A percentile compares a stretch with the other conserved stretches of the same genome.
These are phyloP conservation scores for Trypanosoma caninum DNA, from an alignment of 208 protist genomes.

Conservation along the genomic window DNA sequence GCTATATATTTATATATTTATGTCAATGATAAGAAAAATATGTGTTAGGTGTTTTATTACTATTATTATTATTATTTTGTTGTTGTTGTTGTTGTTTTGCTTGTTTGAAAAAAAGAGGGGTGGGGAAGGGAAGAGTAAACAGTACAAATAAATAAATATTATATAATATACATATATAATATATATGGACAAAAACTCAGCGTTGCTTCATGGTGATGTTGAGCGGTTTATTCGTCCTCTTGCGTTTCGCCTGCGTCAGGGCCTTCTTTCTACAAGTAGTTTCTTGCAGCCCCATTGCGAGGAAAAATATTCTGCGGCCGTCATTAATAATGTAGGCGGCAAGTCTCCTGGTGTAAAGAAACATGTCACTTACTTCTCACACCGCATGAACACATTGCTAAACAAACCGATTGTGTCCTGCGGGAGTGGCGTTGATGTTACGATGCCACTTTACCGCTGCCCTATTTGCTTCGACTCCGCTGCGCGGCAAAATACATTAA, in stretches of 20 bases:
- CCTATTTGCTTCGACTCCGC: slow-evolving; percentile 14
- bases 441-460: slow-evolving; percentile 25
- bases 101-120: not conserved
- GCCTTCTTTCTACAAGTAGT: not conserved
- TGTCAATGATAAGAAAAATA: no score
- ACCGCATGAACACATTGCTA: slow-evolving; percentile 19
- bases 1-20: not conserved
- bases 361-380: slow-evolving; percentile 22
- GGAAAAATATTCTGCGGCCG: not conserved
- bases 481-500: no score
- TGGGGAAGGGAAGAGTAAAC: not conserved
- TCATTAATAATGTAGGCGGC: not conserved
- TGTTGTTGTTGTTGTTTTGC: not conserved
- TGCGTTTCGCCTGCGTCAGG: slow-evolving; percentile 4
- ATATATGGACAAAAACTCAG: not conserved
- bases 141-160: no score
- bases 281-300: not conserved
- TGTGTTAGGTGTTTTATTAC: not conserved
- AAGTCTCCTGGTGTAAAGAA: slow-evolving; percentile 10
- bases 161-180: no score
- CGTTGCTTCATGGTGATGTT: slow-evolving; percentile 15
- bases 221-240: slow-evolving; percentile 21
- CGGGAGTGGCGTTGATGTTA: not conserved
- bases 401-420: slow-evolving; percentile 10
- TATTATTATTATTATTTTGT: not conserved